Evolutionary conservation across 148 eudicot genomes (phyloP), one percentile per base, ranked within the genome.

Genomic region (Euryodendron excelsum): DNA sequence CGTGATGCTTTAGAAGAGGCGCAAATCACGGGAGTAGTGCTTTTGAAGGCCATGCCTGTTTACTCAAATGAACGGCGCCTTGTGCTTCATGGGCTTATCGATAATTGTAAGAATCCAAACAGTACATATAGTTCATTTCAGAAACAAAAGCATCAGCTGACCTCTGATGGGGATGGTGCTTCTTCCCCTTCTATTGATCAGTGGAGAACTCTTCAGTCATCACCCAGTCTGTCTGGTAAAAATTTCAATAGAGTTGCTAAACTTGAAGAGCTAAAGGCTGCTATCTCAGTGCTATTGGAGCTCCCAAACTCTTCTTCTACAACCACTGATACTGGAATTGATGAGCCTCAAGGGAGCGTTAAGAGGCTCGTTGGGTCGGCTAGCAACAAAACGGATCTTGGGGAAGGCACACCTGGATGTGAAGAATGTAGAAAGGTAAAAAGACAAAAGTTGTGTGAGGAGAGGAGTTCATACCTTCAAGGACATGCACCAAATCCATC

Each of bases 401-500:
- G 85, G 74, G 94, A 91, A 81, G 94, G 86, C 83, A 84, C 98
- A 77, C 86, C 95, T 76, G 97, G 92, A 30, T 96, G 99, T 78
- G 99, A 96, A 88, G 99, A 96, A 85, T 96, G 99, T 78, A 89
- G 84, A 82, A 92, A 85, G 75, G 86, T 77, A 31, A 96, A 96
- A 87, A 85, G 93, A 80, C 98, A 87, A 77, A 96, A 90, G 77
- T 60, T 92, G 44, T 85, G 88, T 18, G 97, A 93, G 68, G 97
- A 90, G 15, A 84, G 77, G 80, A 86, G 83, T 78, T 81, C 87
- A 11, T 74, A 87, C 64, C 75, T 84, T 55, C 94, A 87, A 75
- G 88, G 84, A 39, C 53, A 81, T 23, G 80, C 80, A 3, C 80
- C 84, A 36, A 85, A 82, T 79, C 79, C 75, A 67, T 87, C 78